phyloP scores from a whole-genome alignment of 2,329 filamentous ascomycete genomes.

The Incumbomyces lentus region DNA sequence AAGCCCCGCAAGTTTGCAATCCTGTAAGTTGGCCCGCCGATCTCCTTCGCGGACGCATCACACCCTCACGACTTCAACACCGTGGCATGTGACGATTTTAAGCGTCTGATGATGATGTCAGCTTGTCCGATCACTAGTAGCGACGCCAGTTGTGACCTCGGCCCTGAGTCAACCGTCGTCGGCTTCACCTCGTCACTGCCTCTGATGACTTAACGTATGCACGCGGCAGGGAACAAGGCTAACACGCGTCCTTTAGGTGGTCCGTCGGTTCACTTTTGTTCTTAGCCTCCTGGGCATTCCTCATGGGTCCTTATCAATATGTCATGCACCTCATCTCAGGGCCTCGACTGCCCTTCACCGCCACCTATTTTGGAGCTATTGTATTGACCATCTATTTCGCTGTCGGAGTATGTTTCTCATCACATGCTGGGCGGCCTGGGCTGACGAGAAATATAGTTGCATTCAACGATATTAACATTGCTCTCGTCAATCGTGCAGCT shows the following conservation, averaged over 20 bases:
- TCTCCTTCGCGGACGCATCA: conserved; percentile 11
- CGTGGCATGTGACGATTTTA: conserved; percentile 18
- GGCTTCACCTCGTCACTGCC: not conserved
- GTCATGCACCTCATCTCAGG: conserved; percentile 73
- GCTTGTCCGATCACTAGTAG: conserved; percentile 7
- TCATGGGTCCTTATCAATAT: conserved; percentile 86
- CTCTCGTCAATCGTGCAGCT: conserved; percentile 76
- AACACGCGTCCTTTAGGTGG: conserved; percentile 56
- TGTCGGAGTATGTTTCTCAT: conserved; percentile 64
- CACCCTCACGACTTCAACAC: conserved; percentile 13
- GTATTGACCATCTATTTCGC: conserved; percentile 83
- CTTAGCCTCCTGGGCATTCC: conserved; percentile 79
- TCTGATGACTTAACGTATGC: conserved; percentile 4
- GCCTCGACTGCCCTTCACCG: conserved; percentile 80
- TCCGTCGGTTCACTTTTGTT: conserved; percentile 85
- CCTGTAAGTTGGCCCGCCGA: conserved; percentile 59
- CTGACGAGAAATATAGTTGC: conserved; percentile 63
- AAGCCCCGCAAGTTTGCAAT: conserved; percentile 91
- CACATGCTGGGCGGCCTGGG: conserved; percentile 82
- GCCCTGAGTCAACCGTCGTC: not conserved
- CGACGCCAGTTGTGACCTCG: not conserved
- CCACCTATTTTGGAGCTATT: conserved; percentile 90
- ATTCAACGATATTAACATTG: conserved; percentile 73
- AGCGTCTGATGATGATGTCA: conserved; percentile 22
- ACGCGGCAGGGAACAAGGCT: conserved; percentile 13